These are phyloP conservation scores for Termitomyces sp. DNA, from an alignment of 768 basidiomycete species.

Conservation along the genomic window DNA sequence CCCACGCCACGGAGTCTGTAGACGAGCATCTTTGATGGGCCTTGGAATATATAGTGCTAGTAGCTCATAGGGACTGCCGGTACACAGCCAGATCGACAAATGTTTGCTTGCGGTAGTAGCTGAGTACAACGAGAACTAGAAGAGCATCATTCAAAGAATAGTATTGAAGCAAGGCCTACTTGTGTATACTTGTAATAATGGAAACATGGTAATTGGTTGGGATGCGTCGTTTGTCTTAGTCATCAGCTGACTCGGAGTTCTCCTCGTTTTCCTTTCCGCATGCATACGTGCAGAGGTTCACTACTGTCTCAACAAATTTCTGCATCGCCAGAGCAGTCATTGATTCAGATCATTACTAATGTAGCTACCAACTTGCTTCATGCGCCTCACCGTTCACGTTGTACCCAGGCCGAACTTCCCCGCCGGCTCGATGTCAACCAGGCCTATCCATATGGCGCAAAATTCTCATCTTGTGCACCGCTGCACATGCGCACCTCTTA, in stretches of 20 bases:
- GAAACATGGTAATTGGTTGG: no score
- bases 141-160: neutral
- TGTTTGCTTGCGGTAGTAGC: no score
- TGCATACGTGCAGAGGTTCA: no score
- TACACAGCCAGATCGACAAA: neutral
- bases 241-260: no score
- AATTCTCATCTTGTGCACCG: conserved; percentile 13
- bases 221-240: no score
- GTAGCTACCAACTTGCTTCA: neutral
- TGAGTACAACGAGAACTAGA: neutral
- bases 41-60: no score
- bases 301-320: no score
- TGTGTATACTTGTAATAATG: no score
- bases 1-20: neutral
- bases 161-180: no score
- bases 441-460: conserved; percentile 16
- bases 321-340: neutral
- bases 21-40: neutral
- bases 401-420: neutral
- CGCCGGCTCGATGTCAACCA: neutral
- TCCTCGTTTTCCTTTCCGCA: no score
- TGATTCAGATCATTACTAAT: neutral
- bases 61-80: no score
- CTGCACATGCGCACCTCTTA: conserved; percentile 11
- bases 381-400: neutral